phyloP scores from a whole-genome alignment of 768 basidiomycete genomes.

The Russula sp. region DNA sequence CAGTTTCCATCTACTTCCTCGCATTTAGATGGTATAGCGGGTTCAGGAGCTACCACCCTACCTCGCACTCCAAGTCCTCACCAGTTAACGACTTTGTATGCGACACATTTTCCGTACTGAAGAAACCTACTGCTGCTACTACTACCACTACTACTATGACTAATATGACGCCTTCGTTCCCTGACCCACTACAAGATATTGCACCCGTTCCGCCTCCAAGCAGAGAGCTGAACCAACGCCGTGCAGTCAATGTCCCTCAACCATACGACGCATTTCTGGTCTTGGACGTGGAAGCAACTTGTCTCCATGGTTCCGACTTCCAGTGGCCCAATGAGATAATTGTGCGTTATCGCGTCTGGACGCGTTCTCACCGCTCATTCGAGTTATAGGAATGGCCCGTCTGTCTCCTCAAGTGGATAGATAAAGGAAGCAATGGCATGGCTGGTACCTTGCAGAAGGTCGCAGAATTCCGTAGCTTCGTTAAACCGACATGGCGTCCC shows the following conservation, averaged over 20 bases:
- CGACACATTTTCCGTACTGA: conserved; percentile 19
- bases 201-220: not conserved
- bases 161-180: not conserved
- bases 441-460: conserved; percentile 59
- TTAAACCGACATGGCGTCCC: conserved; percentile 83
- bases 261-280: conserved; percentile 78
- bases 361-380: conserved; percentile 3
- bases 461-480: conserved; percentile 84
- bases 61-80: conserved; percentile 1
- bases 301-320: conserved; percentile 58
- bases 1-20: not conserved
- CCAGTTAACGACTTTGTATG: not conserved
- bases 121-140: conserved; percentile 12
- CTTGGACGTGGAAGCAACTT: conserved; percentile 87
- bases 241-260: conserved; percentile 32
- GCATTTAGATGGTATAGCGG: conserved; percentile 13
- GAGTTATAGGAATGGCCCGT: conserved; percentile 83
- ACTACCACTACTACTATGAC: conserved; percentile 16
- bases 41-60: not conserved
- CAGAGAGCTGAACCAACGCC: not conserved
- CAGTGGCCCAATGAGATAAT: conserved; percentile 95
- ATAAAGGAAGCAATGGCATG: conserved; percentile 45
- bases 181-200: conserved; percentile 5
- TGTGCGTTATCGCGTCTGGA: conserved; percentile 41
- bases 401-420: conserved; percentile 77